Base-by-base conservation (phyloP, 768 basidiomycete genomes). In the Postia placenta region DNA sequence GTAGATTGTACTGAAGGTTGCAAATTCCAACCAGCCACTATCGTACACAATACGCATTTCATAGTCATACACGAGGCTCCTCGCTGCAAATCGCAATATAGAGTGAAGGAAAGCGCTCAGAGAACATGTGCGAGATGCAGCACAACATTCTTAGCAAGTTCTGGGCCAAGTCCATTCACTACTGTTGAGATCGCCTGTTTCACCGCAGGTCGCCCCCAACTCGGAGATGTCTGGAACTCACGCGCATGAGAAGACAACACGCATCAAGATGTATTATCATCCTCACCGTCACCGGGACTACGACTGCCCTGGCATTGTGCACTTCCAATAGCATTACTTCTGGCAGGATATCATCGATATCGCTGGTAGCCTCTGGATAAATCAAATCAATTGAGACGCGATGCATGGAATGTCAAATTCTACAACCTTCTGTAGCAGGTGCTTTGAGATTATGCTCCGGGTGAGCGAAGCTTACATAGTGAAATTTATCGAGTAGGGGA, bases 381-480 rank as follows among this genome's bases (percentile, higher is more conserved):
- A 9, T n/a, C 11, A 35, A n/a, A 35, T n/a, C 11, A 35, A 9
- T n/a, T 35, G 33, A 9, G 9, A 35, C 33, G 33, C 33, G 33
- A 35, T 35, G n/a, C n/a, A n/a, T 35, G 9, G 33, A 35, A 9
- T 35, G 33, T 35, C 33, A 35, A 9, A n/a, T n/a, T n/a, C n/a
- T 33, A 33, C 19, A 14, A 39, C 38, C 38, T 39, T 39, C 38
- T 6, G 20, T 39, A 19, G 63, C 60, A 17, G 66, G 66, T 48
- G 26, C 63, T 63, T 41, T 63, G 25, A 71, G 65, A 1, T 80
- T 86, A 51, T 75, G 76, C 27, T 75, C 72, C n/a, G 80, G 82
- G 36, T 75, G 65, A 15, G 82, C 80, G 63, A 85, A 94, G 57
- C 73, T 77, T 20, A 79, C 81, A 62, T 89, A 88, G 62, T 80